These are phyloP conservation scores for Bonia amplexicaulis DNA, from an alignment of 176 grass and related monocot species.

Conservation along the genomic window DNA sequence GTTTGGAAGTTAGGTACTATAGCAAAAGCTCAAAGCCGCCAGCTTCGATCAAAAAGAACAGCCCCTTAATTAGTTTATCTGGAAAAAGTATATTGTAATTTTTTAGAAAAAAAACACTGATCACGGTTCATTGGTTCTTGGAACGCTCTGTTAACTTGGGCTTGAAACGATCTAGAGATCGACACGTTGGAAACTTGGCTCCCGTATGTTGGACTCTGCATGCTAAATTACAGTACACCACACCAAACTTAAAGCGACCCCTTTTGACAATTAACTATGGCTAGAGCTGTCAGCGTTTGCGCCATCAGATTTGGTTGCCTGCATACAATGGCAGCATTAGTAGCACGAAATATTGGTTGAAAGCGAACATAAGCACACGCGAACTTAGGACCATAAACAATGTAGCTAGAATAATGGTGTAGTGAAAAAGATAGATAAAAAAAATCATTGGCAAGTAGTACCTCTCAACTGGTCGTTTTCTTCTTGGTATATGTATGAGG, in stretches of 20 bases:
- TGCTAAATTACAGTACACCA: conserved; percentile 24
- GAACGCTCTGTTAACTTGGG: not conserved
- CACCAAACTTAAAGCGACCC: conserved; percentile 14
- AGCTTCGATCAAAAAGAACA: too few species aligned
- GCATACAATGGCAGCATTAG: conserved; percentile 10
- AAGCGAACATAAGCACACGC: not conserved
- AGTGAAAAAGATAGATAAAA: not conserved
- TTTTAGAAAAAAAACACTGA: not conserved
- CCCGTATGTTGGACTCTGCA: conserved; percentile 8
- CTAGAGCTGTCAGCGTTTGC: not conserved
- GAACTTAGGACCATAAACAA: not conserved
- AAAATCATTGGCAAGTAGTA: not conserved
- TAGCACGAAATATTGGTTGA: not conserved
- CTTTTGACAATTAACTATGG: conserved; percentile 3
- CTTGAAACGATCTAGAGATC: not conserved
- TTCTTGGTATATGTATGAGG: not conserved
- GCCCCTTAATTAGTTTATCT: conserved; percentile 25
- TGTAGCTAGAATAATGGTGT: not conserved
- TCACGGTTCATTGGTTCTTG: conserved; percentile 13
- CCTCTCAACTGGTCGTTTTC: conserved; percentile 1
- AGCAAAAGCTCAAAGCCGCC: too few species aligned
- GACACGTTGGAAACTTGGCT: conserved; percentile 27
- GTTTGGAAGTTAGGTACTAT: too few species aligned
- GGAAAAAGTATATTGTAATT: not conserved
- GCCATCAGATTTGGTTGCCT: conserved; percentile 19